These are phyloP conservation scores for Juglanconis juglandina DNA, from an alignment of 2,329 filamentous ascomycete genomes.

Conservation along the genomic window DNA sequence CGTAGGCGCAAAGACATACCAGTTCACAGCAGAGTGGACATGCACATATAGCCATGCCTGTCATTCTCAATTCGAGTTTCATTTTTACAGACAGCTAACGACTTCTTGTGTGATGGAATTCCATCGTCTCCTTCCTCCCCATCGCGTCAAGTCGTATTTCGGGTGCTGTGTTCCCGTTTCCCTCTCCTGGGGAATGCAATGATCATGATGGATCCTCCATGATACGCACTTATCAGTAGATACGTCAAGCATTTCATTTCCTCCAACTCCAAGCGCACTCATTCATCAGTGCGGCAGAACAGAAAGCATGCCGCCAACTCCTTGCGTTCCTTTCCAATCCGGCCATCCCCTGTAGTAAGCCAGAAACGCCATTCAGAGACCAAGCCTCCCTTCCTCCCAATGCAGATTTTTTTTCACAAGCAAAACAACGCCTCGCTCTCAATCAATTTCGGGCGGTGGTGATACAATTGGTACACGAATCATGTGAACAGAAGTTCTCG, in stretches of 20 bases:
- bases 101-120: background rate
- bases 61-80: too few species aligned
- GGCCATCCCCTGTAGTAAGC: background rate
- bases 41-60: too few species aligned
- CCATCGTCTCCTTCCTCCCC: background rate
- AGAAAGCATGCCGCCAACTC: conserved; percentile 9
- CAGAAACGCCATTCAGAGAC: background rate
- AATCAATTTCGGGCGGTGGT: too few species aligned
- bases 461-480: too few species aligned
- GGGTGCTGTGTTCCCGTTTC: too few species aligned
- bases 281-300: background rate
- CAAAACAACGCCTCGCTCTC: too few species aligned
- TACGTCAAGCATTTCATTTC: background rate
- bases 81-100: too few species aligned
- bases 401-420: background rate
- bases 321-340: background rate
- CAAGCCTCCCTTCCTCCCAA: background rate
- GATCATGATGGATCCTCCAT: background rate
- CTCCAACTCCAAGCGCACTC: background rate
- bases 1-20: too few species aligned
- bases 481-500: too few species aligned
- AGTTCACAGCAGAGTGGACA: too few species aligned
- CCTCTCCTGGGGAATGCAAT: background rate
- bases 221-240: background rate
- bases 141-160: too few species aligned